Percentiles rank a stretch among this genome's conserved stretches.
phyloP scores from a whole-genome alignment of 2,329 filamentous ascomycete species.

The Pseudogymnoascus sp. region DNA sequence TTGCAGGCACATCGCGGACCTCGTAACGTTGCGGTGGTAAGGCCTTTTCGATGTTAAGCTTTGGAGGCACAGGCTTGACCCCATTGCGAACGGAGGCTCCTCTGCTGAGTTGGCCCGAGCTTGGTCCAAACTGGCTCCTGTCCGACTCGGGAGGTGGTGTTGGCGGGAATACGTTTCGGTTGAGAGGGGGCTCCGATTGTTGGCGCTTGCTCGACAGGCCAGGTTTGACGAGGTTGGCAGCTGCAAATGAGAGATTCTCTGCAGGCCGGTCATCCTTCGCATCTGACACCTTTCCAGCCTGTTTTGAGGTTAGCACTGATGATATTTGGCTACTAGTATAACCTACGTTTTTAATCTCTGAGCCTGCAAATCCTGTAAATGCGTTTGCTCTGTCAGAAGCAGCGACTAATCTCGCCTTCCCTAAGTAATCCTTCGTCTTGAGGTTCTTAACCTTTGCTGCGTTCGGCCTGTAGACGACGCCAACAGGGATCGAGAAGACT shows the following conservation, averaged over 20 bases:
- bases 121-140: constrained; percentile 33
- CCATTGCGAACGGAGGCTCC: constrained; percentile 54
- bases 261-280: constrained; percentile 70
- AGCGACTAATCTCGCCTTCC: constrained; percentile 88
- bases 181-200: constrained; percentile 73
- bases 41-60: constrained; percentile 52
- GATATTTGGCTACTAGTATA: constrained; percentile 17
- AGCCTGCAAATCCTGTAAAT: constrained; percentile 73
- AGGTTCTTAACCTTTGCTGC: constrained; percentile 97
- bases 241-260: constrained; percentile 83
- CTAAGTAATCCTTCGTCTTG: constrained; percentile 95
- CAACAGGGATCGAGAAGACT: constrained; percentile 95
- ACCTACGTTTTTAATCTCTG: constrained; percentile 65
- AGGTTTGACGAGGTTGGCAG: constrained; percentile 85
- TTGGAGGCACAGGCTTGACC: constrained; percentile 50
- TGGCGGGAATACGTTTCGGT: constrained; percentile 83
- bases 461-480: constrained; percentile 89
- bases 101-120: constrained; percentile 36
- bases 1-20: constrained; percentile 22
- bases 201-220: constrained; percentile 72
- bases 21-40: constrained; percentile 36
- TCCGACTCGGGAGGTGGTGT: constrained; percentile 94
- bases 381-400: constrained; percentile 73
- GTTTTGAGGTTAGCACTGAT: constrained; percentile 2
- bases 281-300: constrained; percentile 42